Conservation (phyloP, 257 asterid species). For the Cynanchum wilfordii region DNA sequence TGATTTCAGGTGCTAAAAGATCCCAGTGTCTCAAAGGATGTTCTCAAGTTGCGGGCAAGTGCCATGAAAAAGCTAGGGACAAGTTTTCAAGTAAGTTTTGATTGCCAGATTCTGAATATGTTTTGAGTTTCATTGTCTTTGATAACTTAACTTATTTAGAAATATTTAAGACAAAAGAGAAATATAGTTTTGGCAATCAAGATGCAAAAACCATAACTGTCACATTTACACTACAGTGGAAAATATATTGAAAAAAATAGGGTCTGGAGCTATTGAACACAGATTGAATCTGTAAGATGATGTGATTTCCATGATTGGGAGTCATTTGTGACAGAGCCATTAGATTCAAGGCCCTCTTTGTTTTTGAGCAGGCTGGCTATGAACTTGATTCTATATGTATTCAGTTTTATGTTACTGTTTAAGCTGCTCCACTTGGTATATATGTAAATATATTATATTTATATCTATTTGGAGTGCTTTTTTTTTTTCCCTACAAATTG, state of each 20-base stretch:
- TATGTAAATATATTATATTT: background rate
- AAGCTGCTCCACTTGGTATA: background rate
- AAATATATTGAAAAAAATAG: background rate
- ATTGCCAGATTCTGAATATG: background rate
- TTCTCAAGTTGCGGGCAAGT: slow-evolving; percentile 53
- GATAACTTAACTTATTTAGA: background rate
- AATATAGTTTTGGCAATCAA: background rate
- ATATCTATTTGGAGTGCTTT: background rate
- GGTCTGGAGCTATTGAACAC: background rate
- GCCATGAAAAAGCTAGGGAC: slow-evolving; percentile 71
- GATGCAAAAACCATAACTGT: background rate
- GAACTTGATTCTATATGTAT: background rate
- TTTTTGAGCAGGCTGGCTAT: background rate
- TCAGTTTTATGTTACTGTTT: background rate
- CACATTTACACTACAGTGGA: background rate
- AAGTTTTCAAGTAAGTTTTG: slow-evolving; percentile 59
- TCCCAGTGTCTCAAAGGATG: slow-evolving; percentile 56
- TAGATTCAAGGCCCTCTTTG: background rate
- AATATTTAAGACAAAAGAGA: background rate
- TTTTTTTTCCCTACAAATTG: background rate
- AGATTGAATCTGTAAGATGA: background rate
- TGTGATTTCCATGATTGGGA: background rate
- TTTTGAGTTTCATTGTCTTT: background rate
- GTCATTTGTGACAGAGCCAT: background rate
- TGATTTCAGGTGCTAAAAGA: slow-evolving; percentile 64